These are phyloP conservation scores for Galerina marginata DNA, from an alignment of 768 basidiomycete genomes.

Conservation along the genomic window DNA sequence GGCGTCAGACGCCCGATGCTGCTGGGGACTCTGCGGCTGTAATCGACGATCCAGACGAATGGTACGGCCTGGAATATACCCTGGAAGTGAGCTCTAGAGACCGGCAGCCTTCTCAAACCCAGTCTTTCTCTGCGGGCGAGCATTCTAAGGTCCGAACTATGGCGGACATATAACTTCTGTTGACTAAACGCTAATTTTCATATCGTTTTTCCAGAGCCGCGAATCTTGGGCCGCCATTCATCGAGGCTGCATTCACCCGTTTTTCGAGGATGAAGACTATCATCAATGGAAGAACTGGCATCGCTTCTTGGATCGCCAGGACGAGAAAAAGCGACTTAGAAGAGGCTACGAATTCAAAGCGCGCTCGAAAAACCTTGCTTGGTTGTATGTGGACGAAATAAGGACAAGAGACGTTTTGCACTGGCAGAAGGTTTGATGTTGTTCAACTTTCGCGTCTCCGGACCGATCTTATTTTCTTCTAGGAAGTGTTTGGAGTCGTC, in stretches of 20 bases:
- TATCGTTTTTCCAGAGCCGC: constrained; percentile 36
- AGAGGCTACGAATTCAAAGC: constrained; percentile 39
- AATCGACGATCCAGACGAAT: constrained; percentile 38
- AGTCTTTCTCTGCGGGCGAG: constrained; percentile 36
- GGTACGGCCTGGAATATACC: constrained; percentile 51
- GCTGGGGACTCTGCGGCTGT: no score
- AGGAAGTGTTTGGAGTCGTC: constrained; percentile 40
- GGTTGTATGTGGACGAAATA: constrained; percentile 42
- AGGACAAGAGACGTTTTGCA: constrained; percentile 38
- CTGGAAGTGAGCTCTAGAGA: constrained; percentile 47
- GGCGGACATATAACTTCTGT: no score
- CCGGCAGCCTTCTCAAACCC: constrained; percentile 28
- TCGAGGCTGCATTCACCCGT: constrained; percentile 41
- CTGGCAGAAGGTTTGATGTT: constrained; percentile 35
- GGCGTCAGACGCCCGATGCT: no score
- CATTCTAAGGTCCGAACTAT: constrained; percentile 38
- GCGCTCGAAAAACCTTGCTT: constrained; percentile 37
- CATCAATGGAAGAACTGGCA: constrained; percentile 53
- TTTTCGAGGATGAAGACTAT: constrained; percentile 46
- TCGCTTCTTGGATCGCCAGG: constrained; percentile 43
- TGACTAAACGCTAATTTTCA: no score
- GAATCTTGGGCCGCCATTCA: constrained; percentile 52
- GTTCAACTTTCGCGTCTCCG: background rate
- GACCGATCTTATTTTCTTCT: background rate
- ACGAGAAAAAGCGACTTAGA: constrained; percentile 35